phyloP scores from a whole-genome alignment of 2,329 filamentous ascomycete genomes.

The Colletotrichum kahawae region DNA sequence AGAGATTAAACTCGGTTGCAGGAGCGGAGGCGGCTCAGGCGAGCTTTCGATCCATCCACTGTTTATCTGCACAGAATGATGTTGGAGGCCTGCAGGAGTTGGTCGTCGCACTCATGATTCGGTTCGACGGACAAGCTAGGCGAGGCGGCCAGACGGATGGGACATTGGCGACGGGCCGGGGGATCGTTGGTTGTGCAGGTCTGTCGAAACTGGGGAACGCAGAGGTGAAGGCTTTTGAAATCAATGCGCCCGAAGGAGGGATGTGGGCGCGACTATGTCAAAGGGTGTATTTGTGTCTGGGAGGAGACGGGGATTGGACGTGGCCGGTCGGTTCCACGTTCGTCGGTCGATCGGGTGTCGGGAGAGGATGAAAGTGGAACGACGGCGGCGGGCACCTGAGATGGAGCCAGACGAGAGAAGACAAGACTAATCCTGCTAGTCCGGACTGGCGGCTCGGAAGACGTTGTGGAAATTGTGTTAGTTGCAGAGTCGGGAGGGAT shows the following conservation, averaged over 20 bases:
- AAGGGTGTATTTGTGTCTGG: not conserved
- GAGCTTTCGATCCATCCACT: constrained; percentile 12
- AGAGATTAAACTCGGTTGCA: not conserved
- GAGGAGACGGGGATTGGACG: constrained; percentile 9
- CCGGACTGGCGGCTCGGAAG: not conserved
- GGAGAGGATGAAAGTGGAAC: constrained; percentile 4
- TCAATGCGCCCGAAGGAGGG: not conserved
- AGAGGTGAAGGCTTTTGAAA: not conserved
- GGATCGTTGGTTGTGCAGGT: not conserved
- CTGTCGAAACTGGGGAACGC: not conserved
- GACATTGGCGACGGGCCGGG: not conserved
- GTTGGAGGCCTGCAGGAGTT: not conserved
- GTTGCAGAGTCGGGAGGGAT: not conserved
- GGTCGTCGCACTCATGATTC: constrained; percentile 13
- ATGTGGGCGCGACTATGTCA: not conserved
- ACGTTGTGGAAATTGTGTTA: not conserved
- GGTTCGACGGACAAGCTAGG: not conserved
- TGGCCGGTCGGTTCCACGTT: not conserved
- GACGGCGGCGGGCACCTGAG: constrained; percentile 3
- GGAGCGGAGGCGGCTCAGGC: not conserved
- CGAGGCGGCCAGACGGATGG: not conserved
- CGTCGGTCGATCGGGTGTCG: constrained; percentile 8
- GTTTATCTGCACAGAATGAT: not conserved
- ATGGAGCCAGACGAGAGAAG: not conserved
- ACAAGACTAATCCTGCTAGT: not conserved